Conservation (phyloP, 1,284 basidiomycete genomes). For the Pulchroboletus neoregius region DNA sequence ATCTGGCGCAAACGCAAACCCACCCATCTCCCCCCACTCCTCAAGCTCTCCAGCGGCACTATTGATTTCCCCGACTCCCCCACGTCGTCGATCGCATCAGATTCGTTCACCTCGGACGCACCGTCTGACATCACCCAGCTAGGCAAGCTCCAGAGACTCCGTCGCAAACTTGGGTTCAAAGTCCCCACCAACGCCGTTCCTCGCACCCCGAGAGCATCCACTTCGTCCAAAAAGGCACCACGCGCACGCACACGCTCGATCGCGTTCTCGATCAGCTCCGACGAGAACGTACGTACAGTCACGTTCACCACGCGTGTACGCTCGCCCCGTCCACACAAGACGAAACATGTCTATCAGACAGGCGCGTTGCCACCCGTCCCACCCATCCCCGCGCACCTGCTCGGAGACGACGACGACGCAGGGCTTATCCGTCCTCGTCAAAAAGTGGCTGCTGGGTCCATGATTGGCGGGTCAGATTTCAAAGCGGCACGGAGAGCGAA, state of each 20-base stretch:
- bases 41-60: too few relatives aligned
- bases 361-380: slow-evolving; percentile 27
- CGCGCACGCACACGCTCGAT: slow-evolving; percentile 17
- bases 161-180: slow-evolving; percentile 54
- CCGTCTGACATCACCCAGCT: slow-evolving; percentile 34
- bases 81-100: too few relatives aligned
- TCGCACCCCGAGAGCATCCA: slow-evolving; percentile 3
- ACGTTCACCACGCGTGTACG: slow-evolving; percentile 20
- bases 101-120: slow-evolving; percentile 12
- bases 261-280: slow-evolving; percentile 29
- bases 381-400: slow-evolving; percentile 15
- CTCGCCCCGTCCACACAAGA: slow-evolving; percentile 14
- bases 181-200: slow-evolving; percentile 41
- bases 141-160: slow-evolving; percentile 57
- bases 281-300: slow-evolving; percentile 28
- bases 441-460: slow-evolving; percentile 26
- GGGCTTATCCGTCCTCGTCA: slow-evolving; percentile 25
- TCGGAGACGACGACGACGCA: slow-evolving; percentile 8
- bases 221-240: background rate
- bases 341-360: slow-evolving; percentile 17
- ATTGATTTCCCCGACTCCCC: too few relatives aligned
- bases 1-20: slow-evolving; percentile 30
- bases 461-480: slow-evolving; percentile 29
- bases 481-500: slow-evolving; percentile 30
- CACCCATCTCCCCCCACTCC: slow-evolving; percentile 25